These are phyloP conservation scores for Hypholoma fasciculare DNA, from an alignment of 768 basidiomycete genomes.

Conservation along the genomic window DNA sequence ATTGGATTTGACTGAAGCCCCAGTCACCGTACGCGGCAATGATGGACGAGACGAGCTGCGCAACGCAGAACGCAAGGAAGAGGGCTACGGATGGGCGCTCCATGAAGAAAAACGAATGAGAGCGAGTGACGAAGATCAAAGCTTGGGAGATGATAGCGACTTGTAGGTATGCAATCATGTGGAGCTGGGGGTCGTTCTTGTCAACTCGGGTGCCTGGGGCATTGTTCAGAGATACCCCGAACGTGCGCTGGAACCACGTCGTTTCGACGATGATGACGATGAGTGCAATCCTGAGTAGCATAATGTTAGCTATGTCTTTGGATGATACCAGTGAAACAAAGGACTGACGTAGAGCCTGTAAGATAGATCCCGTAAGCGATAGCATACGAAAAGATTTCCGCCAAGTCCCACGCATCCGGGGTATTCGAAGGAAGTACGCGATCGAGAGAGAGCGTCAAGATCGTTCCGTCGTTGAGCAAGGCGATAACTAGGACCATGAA, in stretches of 20 bases:
- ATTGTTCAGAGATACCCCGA: conserved; percentile 61
- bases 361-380: conserved; percentile 94
- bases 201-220: conserved; percentile 23
- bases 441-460: conserved; percentile 97
- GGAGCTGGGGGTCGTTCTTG: conserved; percentile 70
- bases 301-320: background rate
- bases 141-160: conserved; percentile 99
- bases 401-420: conserved; percentile 96
- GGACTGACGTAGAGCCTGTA: conserved; percentile 84
- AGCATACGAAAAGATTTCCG: conserved; percentile 95
- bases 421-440: conserved; percentile 92
- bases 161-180: conserved; percentile 92
- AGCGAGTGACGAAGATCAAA: conserved; percentile 93
- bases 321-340: conserved; percentile 1
- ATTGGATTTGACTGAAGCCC: conserved; percentile 85
- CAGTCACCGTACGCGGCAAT: conserved; percentile 94
- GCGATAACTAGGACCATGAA: conserved; percentile 99
- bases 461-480: conserved; percentile 95
- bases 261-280: conserved; percentile 86
- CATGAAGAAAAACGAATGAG: conserved; percentile 96
- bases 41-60: conserved; percentile 94
- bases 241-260: conserved; percentile 85
- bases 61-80: conserved; percentile 86
- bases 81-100: conserved; percentile 95
- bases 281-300: conserved; percentile 60